A percentile compares a stretch with the other conserved stretches of the same genome.
Conservation (phyloP, 2,329 filamentous ascomycete species). For the Drechslerella dactyloides region DNA sequence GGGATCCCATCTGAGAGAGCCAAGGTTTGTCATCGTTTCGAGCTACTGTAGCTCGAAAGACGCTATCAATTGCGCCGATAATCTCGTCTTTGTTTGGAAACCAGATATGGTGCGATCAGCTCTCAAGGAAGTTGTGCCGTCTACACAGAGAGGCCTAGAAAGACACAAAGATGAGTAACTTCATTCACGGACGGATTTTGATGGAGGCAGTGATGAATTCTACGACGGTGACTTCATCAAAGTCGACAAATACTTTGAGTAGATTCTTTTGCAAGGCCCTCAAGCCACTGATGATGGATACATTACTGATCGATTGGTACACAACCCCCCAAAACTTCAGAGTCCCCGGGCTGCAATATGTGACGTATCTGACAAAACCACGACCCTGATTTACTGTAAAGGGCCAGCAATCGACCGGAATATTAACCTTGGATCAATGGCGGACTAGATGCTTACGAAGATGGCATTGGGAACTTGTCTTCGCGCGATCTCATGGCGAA, state of each 20-base stretch:
- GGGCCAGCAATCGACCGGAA: conserved; percentile 4
- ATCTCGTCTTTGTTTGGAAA: neutral
- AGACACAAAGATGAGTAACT: neutral
- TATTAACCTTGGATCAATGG: conserved; percentile 5
- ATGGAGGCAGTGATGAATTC: no score
- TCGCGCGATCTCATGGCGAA: conserved; percentile 15
- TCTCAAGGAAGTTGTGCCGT: neutral
- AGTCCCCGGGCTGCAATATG: no score
- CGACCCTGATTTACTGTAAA: neutral
- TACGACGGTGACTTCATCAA: no score
- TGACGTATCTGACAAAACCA: no score
- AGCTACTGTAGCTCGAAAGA: neutral
- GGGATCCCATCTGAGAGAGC: neutral
- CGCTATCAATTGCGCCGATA: neutral
- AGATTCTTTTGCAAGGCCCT: no score
- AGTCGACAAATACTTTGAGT: neutral
- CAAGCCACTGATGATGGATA: no score
- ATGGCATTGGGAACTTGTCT: conserved; percentile 9
- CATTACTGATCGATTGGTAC: no score
- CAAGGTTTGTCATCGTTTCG: neutral
- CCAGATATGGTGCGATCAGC: neutral
- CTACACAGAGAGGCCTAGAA: neutral
- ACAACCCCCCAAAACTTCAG: no score
- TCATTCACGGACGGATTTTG: neutral
- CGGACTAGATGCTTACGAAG: conserved; percentile 7